A percentile compares a stretch with the other conserved stretches of the same genome.
These are phyloP conservation scores for Fusarium fujikuroi DNA, from an alignment of 2,329 filamentous ascomycete species.

Conservation along the genomic window DNA sequence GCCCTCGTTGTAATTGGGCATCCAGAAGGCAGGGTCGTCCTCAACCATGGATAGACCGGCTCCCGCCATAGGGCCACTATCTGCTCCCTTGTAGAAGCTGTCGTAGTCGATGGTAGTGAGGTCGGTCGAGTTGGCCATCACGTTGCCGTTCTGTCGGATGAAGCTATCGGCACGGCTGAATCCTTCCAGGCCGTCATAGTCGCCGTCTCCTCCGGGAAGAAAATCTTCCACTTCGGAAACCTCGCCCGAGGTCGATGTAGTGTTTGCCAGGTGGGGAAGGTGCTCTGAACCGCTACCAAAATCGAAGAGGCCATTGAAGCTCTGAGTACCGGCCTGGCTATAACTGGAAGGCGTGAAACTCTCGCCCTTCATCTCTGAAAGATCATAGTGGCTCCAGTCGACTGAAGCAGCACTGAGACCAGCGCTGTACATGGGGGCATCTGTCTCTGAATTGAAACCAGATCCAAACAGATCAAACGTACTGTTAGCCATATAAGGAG, in stretches of 20 bases:
- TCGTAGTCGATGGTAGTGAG: conserved; percentile 65
- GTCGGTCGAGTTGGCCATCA: conserved; percentile 56
- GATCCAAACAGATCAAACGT: conserved; percentile 64
- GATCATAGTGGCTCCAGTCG: conserved; percentile 59
- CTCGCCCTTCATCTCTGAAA: conserved; percentile 57
- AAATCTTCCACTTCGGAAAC: conserved; percentile 75
- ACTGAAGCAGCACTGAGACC: conserved; percentile 66
- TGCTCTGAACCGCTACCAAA: conserved; percentile 64
- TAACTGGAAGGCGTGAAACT: conserved; percentile 65
- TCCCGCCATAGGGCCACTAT: conserved; percentile 52
- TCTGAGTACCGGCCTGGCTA: conserved; percentile 62
- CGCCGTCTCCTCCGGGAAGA: conserved; percentile 59
- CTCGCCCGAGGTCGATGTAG: conserved; percentile 72
- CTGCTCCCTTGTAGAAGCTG: conserved; percentile 63
- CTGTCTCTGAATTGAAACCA: conserved; percentile 60
- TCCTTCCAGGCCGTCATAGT: conserved; percentile 57
- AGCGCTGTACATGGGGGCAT: conserved; percentile 70
- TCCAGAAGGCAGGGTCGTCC: conserved; percentile 62
- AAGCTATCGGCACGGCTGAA: conserved; percentile 55
- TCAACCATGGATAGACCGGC: conserved; percentile 62
- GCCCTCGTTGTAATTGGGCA: conserved; percentile 57
- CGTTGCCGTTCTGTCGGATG: conserved; percentile 57
- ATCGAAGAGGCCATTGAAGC: conserved; percentile 63
- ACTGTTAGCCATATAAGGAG: conserved; percentile 58
- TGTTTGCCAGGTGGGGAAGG: conserved; percentile 64